Evolutionary conservation across 2,329 filamentous ascomycete species (phyloP).

Genomic region (Penicillium sp.): DNA sequence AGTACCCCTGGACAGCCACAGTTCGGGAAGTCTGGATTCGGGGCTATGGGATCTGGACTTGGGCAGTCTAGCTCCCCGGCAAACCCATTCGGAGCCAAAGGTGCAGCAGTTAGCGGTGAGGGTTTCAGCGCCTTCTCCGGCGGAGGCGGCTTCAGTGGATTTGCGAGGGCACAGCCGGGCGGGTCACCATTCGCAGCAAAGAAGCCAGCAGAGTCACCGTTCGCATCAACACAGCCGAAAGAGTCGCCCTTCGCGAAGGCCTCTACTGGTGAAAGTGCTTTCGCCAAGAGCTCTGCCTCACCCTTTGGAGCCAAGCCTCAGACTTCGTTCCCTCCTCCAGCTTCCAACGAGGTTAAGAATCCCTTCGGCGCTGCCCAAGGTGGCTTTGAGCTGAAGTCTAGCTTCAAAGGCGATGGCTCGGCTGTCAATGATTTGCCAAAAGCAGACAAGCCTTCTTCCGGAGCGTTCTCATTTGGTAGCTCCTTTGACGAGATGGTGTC

Average conservation of each 20-base stretch:
- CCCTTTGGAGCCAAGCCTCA: conserved; percentile 24
- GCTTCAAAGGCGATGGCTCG: conserved; percentile 38
- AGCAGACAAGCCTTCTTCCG: conserved; percentile 27
- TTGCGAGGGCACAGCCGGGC: conserved; percentile 20
- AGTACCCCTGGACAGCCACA: conserved; percentile 27
- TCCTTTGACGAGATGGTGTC: conserved; percentile 37
- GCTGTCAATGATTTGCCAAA: conserved; percentile 36
- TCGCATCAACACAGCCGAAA: not conserved
- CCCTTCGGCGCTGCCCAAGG: conserved; percentile 24
- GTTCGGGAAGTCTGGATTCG: conserved; percentile 31
- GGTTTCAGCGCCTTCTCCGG: conserved; percentile 25
- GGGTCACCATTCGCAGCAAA: conserved; percentile 13
- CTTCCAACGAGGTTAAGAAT: conserved; percentile 22
- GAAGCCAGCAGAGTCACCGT: not conserved
- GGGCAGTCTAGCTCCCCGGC: conserved; percentile 27
- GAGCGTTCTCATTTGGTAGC: conserved; percentile 33
- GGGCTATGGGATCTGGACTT: conserved; percentile 21
- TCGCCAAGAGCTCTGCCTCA: conserved; percentile 19
- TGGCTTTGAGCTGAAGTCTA: conserved; percentile 38
- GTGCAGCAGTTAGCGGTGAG: conserved; percentile 17
- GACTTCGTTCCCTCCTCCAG: conserved; percentile 25
- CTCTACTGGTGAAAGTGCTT: not conserved
- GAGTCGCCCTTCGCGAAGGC: conserved; percentile 7
- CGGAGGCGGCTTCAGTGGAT: conserved; percentile 21
- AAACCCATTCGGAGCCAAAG: conserved; percentile 21